These are phyloP conservation scores for Sclerospora graminicola DNA, from an alignment of 352 stramenopile genomes.

Conservation along the genomic window DNA sequence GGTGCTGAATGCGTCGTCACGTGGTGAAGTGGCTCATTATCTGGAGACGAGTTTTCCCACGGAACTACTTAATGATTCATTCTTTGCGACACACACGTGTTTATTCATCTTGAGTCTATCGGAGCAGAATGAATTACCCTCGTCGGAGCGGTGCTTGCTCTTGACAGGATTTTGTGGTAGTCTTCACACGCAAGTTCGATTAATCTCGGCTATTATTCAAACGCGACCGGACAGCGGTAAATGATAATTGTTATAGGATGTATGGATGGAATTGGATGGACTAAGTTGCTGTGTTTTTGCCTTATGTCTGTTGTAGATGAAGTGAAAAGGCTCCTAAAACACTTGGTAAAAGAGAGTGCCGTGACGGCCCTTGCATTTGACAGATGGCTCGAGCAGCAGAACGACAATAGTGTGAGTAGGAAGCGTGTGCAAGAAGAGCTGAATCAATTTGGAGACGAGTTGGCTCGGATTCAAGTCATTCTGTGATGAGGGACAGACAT, in stretches of 20 bases:
- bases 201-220: slow-evolving; percentile 65
- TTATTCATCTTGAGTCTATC: slow-evolving; percentile 50
- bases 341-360: slow-evolving; percentile 56
- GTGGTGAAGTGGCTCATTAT: slow-evolving; percentile 45
- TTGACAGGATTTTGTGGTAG: slow-evolving; percentile 61
- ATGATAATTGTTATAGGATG: slow-evolving; percentile 1
- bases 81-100: slow-evolving; percentile 57
- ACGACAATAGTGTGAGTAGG: slow-evolving; percentile 63
- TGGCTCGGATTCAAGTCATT: slow-evolving; percentile 58
- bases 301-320: no score
- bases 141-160: slow-evolving; percentile 51
- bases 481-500: slow-evolving; percentile 1
- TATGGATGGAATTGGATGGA: background rate
- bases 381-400: slow-evolving; percentile 70
- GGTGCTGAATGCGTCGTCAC: slow-evolving; percentile 30
- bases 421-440: slow-evolving; percentile 59
- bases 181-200: slow-evolving; percentile 43
- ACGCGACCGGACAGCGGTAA: slow-evolving; percentile 44
- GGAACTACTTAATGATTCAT: slow-evolving; percentile 31
- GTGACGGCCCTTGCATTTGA: slow-evolving; percentile 36
- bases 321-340: slow-evolving; percentile 52
- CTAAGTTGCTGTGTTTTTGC: slow-evolving; percentile 4
- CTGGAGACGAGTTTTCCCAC: slow-evolving; percentile 45
- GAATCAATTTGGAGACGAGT: slow-evolving; percentile 59
- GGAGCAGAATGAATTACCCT: slow-evolving; percentile 48